A percentile compares a stretch with the other conserved stretches of the same genome.
phyloP scores from a whole-genome alignment of 2,329 filamentous ascomycete genomes.

The Diatrype stigma region DNA sequence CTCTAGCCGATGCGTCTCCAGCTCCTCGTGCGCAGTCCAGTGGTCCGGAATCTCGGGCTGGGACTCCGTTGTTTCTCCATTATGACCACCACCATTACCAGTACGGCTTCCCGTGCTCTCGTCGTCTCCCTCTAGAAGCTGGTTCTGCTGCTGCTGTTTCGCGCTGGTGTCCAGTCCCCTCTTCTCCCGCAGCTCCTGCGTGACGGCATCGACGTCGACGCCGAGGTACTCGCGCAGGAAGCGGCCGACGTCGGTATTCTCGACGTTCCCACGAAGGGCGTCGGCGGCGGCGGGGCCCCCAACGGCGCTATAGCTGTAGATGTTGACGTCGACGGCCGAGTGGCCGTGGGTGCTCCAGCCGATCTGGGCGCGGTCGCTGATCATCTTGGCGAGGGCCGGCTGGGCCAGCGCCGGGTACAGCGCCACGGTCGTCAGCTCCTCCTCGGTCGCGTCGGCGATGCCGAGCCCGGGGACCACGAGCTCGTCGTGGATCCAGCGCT shows the following conservation, averaged over 20 bases:
- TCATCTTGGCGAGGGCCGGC: conserved; percentile 71
- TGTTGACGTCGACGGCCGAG: conserved; percentile 90
- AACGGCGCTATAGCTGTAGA: conserved; percentile 80
- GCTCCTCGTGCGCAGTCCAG: conserved; percentile 22
- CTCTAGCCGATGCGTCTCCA: conserved; percentile 11
- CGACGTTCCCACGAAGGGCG: conserved; percentile 75
- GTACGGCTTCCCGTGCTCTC: background rate
- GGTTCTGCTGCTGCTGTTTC: no score
- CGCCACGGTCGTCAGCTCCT: conserved; percentile 66
- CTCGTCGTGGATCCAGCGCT: conserved; percentile 62
- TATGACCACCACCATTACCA: no score
- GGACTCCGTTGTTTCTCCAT: background rate
- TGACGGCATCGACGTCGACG: conserved; percentile 75
- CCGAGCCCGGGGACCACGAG: conserved; percentile 71
- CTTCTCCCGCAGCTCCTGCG: conserved; percentile 66
- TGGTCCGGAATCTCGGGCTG: conserved; percentile 13
- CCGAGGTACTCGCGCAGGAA: conserved; percentile 78
- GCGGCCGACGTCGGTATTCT: conserved; percentile 87
- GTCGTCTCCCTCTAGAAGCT: background rate
- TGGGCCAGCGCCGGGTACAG: conserved; percentile 50
- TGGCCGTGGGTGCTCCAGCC: conserved; percentile 96
- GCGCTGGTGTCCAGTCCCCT: conserved; percentile 21
- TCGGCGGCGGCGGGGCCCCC: conserved; percentile 61
- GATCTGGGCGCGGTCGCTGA: conserved; percentile 81
- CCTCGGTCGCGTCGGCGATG: conserved; percentile 65